These are phyloP conservation scores for Epicoccum nigrum DNA, from an alignment of 2,329 filamentous ascomycete genomes.

Conservation along the genomic window DNA sequence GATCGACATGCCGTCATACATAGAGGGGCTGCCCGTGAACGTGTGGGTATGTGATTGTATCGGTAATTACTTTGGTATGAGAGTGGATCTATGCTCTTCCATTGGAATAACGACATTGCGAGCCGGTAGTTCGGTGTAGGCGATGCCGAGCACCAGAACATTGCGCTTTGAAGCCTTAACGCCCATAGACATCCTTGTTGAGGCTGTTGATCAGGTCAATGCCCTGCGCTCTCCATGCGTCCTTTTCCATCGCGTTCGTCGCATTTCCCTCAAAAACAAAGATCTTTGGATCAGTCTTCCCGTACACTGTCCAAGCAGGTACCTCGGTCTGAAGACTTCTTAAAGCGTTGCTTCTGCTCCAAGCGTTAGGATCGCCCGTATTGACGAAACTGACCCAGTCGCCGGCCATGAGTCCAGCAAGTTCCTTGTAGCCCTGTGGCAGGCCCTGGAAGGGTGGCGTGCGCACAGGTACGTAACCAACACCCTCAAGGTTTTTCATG, in stretches of 20 bases:
- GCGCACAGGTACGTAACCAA: not conserved
- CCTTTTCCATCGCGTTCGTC: not conserved
- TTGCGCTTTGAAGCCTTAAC: not conserved
- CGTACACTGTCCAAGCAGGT: not conserved
- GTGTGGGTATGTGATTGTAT: not conserved
- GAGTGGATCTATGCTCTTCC: not conserved
- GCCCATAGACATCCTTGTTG: not conserved
- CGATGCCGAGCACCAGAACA: too few species aligned
- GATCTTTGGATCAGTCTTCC: not conserved
- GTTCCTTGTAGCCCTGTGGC: not conserved
- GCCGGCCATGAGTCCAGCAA: not conserved
- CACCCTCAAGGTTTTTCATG: not conserved
- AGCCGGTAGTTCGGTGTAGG: not conserved
- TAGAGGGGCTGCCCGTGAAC: not conserved
- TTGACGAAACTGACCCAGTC: not conserved
- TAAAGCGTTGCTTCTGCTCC: not conserved
- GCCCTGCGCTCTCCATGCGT: not conserved
- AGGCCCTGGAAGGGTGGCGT: not conserved
- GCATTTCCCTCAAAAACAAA: not conserved
- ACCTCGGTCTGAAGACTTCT: not conserved
- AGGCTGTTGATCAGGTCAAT: not conserved
- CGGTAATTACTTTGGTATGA: not conserved
- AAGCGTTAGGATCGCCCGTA: not conserved
- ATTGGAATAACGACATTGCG: not conserved
- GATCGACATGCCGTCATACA: slow-evolving; percentile 2